Evolutionary conservation across 2,329 filamentous ascomycete genomes (phyloP).

Genomic region (Nothomitra cinnamomea): DNA sequence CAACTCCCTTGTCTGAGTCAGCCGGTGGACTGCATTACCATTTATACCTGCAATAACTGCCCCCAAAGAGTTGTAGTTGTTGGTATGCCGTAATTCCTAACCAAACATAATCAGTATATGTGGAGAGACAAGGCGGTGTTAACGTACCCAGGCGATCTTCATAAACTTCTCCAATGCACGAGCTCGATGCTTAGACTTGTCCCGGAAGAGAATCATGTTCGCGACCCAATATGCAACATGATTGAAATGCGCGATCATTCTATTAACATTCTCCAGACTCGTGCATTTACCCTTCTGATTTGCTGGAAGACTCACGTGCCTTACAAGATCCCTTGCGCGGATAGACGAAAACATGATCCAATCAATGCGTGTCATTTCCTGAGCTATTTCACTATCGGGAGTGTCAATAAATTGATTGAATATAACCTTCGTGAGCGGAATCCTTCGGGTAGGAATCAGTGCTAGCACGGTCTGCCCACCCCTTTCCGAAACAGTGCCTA

Average conservation of each 20-base stretch:
- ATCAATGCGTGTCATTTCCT: constrained; percentile 86
- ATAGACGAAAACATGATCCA: constrained; percentile 98
- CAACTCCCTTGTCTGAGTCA: constrained; percentile 62
- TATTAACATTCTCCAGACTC: constrained; percentile 71
- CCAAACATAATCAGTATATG: constrained; percentile 3
- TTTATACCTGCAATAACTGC: constrained; percentile 88
- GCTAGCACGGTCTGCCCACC: constrained; percentile 63
- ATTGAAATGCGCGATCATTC: constrained; percentile 88
- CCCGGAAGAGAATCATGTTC: constrained; percentile 71
- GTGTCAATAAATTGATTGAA: constrained; percentile 86
- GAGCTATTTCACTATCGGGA: constrained; percentile 68
- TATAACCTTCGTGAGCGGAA: constrained; percentile 64
- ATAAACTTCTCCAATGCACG: constrained; percentile 92
- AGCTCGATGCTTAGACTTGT: constrained; percentile 90
- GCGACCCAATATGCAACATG: constrained; percentile 69
- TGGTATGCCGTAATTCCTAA: constrained; percentile 66
- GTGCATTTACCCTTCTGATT: constrained; percentile 58
- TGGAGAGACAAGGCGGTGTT: not conserved
- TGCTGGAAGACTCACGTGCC: constrained; percentile 64
- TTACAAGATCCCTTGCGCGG: constrained; percentile 77
- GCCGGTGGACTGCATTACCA: constrained; percentile 67
- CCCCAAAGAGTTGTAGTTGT: constrained; percentile 96
- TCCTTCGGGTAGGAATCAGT: constrained; percentile 50
- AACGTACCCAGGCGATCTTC: constrained; percentile 48
- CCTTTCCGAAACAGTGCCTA: constrained; percentile 52